Evolutionary conservation across 2,329 filamentous ascomycete genomes (phyloP), one percentile per base, ranked within the genome.

Genomic region (Fusarium sp.): DNA sequence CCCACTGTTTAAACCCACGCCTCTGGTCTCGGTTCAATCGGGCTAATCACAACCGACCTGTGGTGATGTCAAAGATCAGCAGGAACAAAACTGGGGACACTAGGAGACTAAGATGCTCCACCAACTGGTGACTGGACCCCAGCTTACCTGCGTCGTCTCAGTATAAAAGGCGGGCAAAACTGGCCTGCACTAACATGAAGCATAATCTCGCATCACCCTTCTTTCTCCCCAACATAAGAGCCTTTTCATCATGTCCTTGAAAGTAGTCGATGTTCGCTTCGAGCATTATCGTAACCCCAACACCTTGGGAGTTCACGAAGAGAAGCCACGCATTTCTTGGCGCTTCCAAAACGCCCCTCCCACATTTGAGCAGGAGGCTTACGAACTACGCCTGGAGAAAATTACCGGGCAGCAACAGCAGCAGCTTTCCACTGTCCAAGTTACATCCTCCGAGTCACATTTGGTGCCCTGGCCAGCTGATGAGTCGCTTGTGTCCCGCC

Each of bases 301-400:
- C 6, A 62, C 66, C 5, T 31, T 72, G 19, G 69, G 69, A 6
- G 45, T 70, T 2, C 66, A 72, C 17, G 59, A 72, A 26, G 34
- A 31, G 2, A 67, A 54, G 8, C 69, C 69, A 31, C 62, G 69
- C 7, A 68, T 72, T 14, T 72, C 69, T 1, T 72, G 69, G 69
- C 59, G 62, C 14, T 40, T 70, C 8, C 44, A 53, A 22, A 59
- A 72, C 13, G 69, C 59, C 13, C 62, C 62, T n/a, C 3, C 54
- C 6, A 28, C 42, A 2, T 72, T 72, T 53, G 39, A 61, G 3
- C 69, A 72, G 5, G 42, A 72, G 19, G 46, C 46, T 2, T 72
- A 72, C 11, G 66, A 72, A 24, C 26, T 72, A 9, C 36, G 53
- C 7, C 31, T 69, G 2, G 46, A 46, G 7, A 43, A 60, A 11